Evolutionary conservation across 2,329 filamentous ascomycete species (phyloP), one percentile per base, ranked within the genome.

Genomic region (Fusarium sp.): DNA sequence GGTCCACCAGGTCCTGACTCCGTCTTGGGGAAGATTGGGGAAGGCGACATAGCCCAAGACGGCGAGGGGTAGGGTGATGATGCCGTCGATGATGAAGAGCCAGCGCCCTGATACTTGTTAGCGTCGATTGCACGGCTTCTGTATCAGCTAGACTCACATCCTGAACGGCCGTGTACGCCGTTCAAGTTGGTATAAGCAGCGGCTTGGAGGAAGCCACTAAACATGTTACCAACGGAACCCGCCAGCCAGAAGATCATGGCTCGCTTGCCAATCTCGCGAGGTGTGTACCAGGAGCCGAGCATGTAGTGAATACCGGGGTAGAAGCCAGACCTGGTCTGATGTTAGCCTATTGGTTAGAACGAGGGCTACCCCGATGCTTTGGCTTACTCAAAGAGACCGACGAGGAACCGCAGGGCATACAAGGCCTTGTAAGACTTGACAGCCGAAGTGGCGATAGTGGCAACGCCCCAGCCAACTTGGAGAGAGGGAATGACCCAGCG

Each of bases 281-380:
- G 62, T 1, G 62, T 68, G 10, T 67, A 68, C 66, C 66, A 67
- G 0, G 65, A 67, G n/a, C 65, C 66, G 2, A 67, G 42, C 49
- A 68, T 44, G 11, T 67, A 67, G 4, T 64, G 62, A 6, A 67
- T 67, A 10, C n/a, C 76, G 13, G 76, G 83, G 75, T 81, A 83
- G 1, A 82, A 75, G 0, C 80, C 79, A 0, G 79, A 76, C 59
- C 83, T 83, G 53, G 78, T 81, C 0, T 73, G 69, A 13, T 75
- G 67, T 17, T 61, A 61, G 29, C 39, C 58, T 64, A 68, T 2
- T 25, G 29, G 29, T 58, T 68, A 21, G 72, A 71, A 68, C n/a
- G 65, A 75, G 1, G 66, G 70, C 1, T 70, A 45, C 51, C 66
- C 62, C 1, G 56, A 32, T 1, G 53, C 23, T 0, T 31, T 44